These are phyloP conservation scores for Gautieria morchelliformis DNA, from an alignment of 768 basidiomycete genomes.

Conservation along the genomic window DNA sequence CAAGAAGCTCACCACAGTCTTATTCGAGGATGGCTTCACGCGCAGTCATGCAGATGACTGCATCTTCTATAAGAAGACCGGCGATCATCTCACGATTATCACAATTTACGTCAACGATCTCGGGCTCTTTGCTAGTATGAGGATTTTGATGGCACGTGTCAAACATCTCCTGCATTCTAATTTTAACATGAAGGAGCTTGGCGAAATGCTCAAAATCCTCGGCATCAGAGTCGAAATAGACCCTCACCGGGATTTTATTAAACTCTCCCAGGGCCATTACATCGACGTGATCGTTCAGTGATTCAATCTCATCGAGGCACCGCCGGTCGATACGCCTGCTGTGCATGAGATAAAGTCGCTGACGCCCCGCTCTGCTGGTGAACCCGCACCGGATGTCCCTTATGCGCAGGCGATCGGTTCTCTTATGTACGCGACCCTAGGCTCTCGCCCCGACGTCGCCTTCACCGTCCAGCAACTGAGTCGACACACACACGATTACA, in stretches of 20 bases:
- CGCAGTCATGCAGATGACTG: conserved; percentile 15
- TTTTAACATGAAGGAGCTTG: conserved; percentile 28
- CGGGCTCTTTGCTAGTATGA: conserved; percentile 11
- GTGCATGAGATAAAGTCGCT: background rate
- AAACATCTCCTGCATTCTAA: conserved; percentile 8
- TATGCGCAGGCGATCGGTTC: conserved; percentile 22
- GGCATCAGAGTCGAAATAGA: conserved; percentile 26
- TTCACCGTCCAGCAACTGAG: conserved; percentile 18
- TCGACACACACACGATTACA: conserved; percentile 16
- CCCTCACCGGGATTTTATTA: conserved; percentile 10
- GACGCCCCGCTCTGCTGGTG: background rate
- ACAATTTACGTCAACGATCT: conserved; percentile 25
- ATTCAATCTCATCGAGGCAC: conserved; percentile 3
- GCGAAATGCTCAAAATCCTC: conserved; percentile 21
- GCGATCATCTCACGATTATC: conserved; percentile 12
- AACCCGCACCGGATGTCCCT: conserved; percentile 2
- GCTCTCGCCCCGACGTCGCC: conserved; percentile 25
- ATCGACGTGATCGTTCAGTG: conserved; percentile 5
- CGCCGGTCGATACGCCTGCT: conserved; percentile 10
- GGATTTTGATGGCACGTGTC: background rate
- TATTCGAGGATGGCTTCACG: conserved; percentile 17
- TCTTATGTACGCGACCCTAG: conserved; percentile 22
- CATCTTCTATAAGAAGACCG: conserved; percentile 12
- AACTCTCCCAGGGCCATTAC: conserved; percentile 8
- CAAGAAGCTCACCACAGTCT: conserved; percentile 13